phyloP scores from a whole-genome alignment of 768 basidiomycete genomes.

The Pleurotus tuber-regium region DNA sequence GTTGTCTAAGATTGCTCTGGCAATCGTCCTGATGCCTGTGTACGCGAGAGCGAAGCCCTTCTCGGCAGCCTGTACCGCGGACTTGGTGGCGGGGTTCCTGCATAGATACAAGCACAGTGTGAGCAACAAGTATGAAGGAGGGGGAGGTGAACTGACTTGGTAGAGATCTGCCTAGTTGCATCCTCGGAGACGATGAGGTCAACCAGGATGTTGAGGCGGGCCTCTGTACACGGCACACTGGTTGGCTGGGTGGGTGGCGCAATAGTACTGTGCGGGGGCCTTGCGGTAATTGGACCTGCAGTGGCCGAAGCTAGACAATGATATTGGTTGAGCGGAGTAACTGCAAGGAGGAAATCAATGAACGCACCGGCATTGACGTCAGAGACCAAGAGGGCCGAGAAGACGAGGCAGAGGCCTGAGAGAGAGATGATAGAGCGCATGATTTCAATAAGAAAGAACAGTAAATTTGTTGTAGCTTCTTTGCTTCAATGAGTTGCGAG shows the following conservation, averaged over 20 bases:
- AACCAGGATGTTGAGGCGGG: conserved; percentile 5
- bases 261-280: neutral
- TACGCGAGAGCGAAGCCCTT: neutral
- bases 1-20: conserved; percentile 1
- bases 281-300: neutral
- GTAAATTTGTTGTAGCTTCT: too few species aligned
- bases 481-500: too few species aligned
- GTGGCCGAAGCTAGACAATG: neutral
- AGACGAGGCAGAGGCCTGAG: neutral
- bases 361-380: neutral
- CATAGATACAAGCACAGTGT: neutral
- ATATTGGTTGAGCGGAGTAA: neutral
- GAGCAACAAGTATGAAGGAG: neutral
- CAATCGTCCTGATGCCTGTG: conserved; percentile 10
- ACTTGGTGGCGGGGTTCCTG: neutral
- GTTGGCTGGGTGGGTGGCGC: too few species aligned
- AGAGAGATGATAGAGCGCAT: neutral
- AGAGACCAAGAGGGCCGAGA: neutral
- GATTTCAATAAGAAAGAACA: too few species aligned
- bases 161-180: conserved; percentile 1
- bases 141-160: neutral
- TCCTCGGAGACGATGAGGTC: conserved; percentile 5
- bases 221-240: conserved; percentile 1
- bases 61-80: conserved; percentile 2
- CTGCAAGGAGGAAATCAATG: neutral